phyloP scores from a whole-genome alignment of 2,329 filamentous ascomycete genomes.

The Nakataea oryzae region DNA sequence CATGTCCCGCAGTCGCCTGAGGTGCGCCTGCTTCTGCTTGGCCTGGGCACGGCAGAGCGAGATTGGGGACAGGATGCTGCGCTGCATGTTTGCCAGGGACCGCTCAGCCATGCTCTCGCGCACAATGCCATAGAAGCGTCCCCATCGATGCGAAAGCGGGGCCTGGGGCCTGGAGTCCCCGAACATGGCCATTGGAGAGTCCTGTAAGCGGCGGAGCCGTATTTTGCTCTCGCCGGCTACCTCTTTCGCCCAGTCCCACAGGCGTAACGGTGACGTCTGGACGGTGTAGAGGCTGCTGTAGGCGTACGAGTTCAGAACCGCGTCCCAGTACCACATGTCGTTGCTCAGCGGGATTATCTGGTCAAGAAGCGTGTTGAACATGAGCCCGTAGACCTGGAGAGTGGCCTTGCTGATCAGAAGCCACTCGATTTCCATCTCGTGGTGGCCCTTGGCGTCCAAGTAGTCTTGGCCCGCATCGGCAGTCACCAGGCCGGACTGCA shows the following conservation, averaged over 20 bases:
- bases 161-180: conserved; percentile 14
- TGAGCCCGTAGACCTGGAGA: conserved; percentile 76
- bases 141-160: conserved; percentile 43
- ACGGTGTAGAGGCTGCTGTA: conserved; percentile 75
- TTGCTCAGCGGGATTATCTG: conserved; percentile 76
- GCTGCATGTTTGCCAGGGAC: conserved; percentile 60
- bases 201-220: conserved; percentile 24
- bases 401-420: conserved; percentile 82
- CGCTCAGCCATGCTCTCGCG: conserved; percentile 64
- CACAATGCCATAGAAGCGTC: conserved; percentile 71
- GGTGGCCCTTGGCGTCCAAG: conserved; percentile 30
- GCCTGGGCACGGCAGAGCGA: conserved; percentile 67
- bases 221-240: conserved; percentile 53
- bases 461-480: conserved; percentile 14
- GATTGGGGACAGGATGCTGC: conserved; percentile 66
- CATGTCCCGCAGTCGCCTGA: conserved; percentile 66
- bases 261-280: conserved; percentile 69
- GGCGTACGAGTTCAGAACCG: conserved; percentile 67
- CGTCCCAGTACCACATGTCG: conserved; percentile 94
- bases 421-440: conserved; percentile 81
- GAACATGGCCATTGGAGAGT: not conserved
- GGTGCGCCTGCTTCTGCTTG: conserved; percentile 57
- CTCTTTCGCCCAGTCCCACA: conserved; percentile 60
- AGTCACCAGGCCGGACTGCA: conserved; percentile 47
- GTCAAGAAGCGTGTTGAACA: conserved; percentile 67